Base-by-base conservation (phyloP, 1,284 basidiomycete genomes). In the Cryptococcus sp. region DNA sequence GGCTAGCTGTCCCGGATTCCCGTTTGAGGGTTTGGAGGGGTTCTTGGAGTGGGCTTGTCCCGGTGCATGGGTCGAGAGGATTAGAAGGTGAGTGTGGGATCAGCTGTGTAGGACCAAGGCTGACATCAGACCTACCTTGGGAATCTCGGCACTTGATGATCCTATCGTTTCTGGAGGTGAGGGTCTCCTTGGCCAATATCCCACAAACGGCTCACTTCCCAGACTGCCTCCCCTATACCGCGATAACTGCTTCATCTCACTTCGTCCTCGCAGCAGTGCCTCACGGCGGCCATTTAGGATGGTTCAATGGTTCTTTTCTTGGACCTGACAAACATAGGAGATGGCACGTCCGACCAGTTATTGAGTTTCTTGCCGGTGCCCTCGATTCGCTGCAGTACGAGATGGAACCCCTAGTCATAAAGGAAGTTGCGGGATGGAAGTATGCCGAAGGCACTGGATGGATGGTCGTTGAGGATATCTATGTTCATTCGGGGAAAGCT, bases 251-350 rank as follows among this genome's bases (percentile, higher is more conserved):
- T 16, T 88, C 85, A 57, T 74, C 77, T 1, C 82, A 82, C 66
- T 81, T 88, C 13, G 80, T 85, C 2, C 82, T 89, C 69, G 85
- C 79, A 18, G 74, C 86, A 46, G 91, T 91, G 0, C 74, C 78
- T 32, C 79, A 81, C 25, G 93, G 93, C 1, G 93, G 93, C 0
- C 92, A 97, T 76, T 78, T 97, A 16, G 92, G 92, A 31, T 96
- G 89, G 91, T 96, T 92, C 69, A 83, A 86, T 59, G 72, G 79
- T 2, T 62, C 64, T 16, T 36, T 49, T 19, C 32, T 45, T 28
- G 50, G 61, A 22, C 48, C 50, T 7, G 49, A 59, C 21, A 41
- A 55, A 25, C 65, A 67, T 51, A 55, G 61, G 39, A 52, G 65
- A 54, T 67, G 65, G 65, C 59, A 65, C 43, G 50, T 61, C 34